Evolutionary conservation across 2,329 filamentous ascomycete species (phyloP).

Genomic region (Zarea fungicola): DNA sequence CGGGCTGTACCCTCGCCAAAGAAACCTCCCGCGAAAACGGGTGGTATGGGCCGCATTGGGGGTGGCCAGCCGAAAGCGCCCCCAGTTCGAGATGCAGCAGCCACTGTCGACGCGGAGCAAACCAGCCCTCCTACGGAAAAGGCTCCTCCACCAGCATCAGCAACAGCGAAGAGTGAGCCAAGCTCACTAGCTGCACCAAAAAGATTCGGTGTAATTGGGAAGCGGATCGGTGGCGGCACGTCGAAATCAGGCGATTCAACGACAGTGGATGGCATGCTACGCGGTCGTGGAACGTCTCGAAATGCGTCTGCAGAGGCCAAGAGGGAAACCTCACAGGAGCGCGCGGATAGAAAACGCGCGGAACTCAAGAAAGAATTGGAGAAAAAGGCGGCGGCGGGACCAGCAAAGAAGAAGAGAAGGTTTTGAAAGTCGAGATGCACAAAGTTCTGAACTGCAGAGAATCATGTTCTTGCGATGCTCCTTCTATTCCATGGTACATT

Average conservation of each 20-base stretch:
- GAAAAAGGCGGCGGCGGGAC: constrained; percentile 43
- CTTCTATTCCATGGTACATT: background rate
- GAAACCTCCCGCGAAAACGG: constrained; percentile 22
- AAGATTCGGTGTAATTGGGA: constrained; percentile 32
- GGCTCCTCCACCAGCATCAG: constrained; percentile 7
- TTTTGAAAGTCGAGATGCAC: constrained; percentile 33
- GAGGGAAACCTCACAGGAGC: constrained; percentile 40
- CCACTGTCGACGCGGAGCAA: constrained; percentile 7
- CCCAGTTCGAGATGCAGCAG: constrained; percentile 18
- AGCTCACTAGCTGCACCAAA: constrained; percentile 13
- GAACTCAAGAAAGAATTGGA: constrained; percentile 52
- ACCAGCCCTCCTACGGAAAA: no score
- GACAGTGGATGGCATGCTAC: constrained; percentile 15
- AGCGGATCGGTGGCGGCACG: constrained; percentile 18
- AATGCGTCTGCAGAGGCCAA: constrained; percentile 20
- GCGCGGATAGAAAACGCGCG: constrained; percentile 45
- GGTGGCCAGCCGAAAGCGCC: constrained; percentile 13
- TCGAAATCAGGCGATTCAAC: background rate
- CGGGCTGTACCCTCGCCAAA: constrained; percentile 20
- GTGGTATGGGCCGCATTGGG: constrained; percentile 39
- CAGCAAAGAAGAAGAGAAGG: constrained; percentile 51
- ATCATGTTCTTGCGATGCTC: background rate
- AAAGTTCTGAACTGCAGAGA: background rate
- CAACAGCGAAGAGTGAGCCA: constrained; percentile 14
- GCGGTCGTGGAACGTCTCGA: constrained; percentile 19